Percentiles rank a stretch among this genome's conserved stretches.
Conservation (phyloP, 768 basidiomycete genomes). For the Strobilomyces dryophilus region DNA sequence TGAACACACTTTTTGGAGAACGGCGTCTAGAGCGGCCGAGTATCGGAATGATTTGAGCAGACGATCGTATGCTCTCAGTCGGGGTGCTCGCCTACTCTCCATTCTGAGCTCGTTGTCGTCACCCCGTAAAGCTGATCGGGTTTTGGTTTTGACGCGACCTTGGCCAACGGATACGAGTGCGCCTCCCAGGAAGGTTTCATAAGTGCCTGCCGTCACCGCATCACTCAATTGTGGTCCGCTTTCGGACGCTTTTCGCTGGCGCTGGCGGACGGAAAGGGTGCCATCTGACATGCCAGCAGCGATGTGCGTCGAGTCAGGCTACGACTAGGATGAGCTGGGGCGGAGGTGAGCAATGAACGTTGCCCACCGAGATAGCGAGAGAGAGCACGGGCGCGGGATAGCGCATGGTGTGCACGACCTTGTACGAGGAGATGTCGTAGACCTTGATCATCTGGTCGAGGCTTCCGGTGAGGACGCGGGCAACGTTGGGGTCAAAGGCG, state of each 20-base stretch:
- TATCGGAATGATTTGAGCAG: conserved; percentile 92
- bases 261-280: conserved; percentile 91
- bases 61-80: conserved; percentile 83
- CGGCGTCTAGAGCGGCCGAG: conserved; percentile 89
- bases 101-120: conserved; percentile 77
- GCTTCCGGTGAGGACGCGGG: conserved; percentile 82
- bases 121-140: conserved; percentile 46
- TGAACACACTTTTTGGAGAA: conserved; percentile 70
- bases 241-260: conserved; percentile 74
- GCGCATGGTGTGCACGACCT: conserved; percentile 97
- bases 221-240: conserved; percentile 34
- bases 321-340: conserved; percentile 8
- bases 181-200: conserved; percentile 63
- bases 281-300: conserved; percentile 98
- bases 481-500: conserved; percentile 70
- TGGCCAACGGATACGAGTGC: conserved; percentile 53
- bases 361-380: conserved; percentile 78
- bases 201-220: conserved; percentile 50
- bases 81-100: conserved; percentile 64
- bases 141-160: conserved; percentile 47
- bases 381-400: conserved; percentile 92
- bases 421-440: conserved; percentile 91
- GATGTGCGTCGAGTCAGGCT: conserved; percentile 97
- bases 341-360: background rate
- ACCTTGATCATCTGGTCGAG: conserved; percentile 99